Percentiles rank a stretch among this genome's conserved stretches.
These are phyloP conservation scores for Sapria himalayana DNA, from an alignment of 345 rosid genomes.

Conservation along the genomic window DNA sequence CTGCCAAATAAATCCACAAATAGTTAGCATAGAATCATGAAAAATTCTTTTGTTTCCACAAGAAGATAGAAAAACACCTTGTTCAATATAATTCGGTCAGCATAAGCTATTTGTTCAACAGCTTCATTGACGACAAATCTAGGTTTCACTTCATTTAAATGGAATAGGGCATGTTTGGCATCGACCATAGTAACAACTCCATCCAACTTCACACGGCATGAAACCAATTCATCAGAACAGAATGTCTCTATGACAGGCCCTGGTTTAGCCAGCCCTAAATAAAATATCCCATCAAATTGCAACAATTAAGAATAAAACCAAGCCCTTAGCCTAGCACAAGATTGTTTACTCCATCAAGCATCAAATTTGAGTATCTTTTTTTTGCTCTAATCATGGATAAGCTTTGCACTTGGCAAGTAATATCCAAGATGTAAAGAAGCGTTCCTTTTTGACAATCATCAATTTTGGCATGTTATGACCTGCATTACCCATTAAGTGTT, in stretches of 20 bases:
- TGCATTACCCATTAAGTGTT: no score
- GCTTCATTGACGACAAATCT: conserved; percentile 62
- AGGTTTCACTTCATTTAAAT: conserved; percentile 46
- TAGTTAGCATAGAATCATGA: background rate
- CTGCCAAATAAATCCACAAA: conserved; percentile 17
- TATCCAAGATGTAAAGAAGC: no score
- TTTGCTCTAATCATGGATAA: no score
- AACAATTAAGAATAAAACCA: no score
- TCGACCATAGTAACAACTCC: conserved; percentile 73
- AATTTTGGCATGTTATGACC: no score
- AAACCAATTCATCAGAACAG: conserved; percentile 43
- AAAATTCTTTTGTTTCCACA: no score
- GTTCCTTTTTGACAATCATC: no score
- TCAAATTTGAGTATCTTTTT: no score
- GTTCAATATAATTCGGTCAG: conserved; percentile 56
- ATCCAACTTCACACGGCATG: conserved; percentile 33
- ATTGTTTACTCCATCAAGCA: no score
- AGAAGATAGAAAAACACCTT: conserved; percentile 19
- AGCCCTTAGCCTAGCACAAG: no score
- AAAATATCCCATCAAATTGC: conserved; percentile 1
- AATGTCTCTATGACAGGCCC: conserved; percentile 64
- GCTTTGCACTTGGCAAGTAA: no score
- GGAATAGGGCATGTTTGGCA: conserved; percentile 54
- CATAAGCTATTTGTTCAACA: conserved; percentile 66
- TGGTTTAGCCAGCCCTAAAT: conserved; percentile 63